Base-by-base conservation (phyloP, 2,329 filamentous ascomycete genomes). In the Thielaviopsis ethacetica region DNA sequence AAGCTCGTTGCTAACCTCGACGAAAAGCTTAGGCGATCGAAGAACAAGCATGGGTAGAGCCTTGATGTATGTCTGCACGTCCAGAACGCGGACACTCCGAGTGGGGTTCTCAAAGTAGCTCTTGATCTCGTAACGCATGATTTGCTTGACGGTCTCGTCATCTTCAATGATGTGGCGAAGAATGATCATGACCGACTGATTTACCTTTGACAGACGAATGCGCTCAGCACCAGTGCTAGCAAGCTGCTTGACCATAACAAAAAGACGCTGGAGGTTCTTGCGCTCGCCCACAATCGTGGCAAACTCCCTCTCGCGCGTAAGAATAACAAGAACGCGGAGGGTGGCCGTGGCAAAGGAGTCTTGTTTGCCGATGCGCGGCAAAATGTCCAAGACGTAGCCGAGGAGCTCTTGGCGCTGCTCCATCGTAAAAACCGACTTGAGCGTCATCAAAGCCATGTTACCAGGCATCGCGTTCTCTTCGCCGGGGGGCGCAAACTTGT, bases 131-230 rank as follows among this genome's bases (percentile, higher is more conserved):
- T 84, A 86, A 56, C 85, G 81, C 86, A 98, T 96, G 62, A 95
- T 84, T 68, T 96, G 88, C 64, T 87, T 88, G 62, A 97, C 79
- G 1, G 86, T 93, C 19, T 90, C 85, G 55, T 95, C 89, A 66
- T 98, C 94, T 71, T 98, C 93, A 58, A 97, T 82, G 63, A 98
- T 85, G 67, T 98, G 93, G 49, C 94, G 84, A 51, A 98, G 74
- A 57, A 96, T 85, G 13, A 91, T 80, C 79, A 97, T 85, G 65
- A 95, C 85, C 60, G 85, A 79, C 22, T 75, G 70, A 2, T 75
- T 73, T 47, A 81, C 71, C 57, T 73, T 74, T 1, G 73, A 75
- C 49, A 78, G 75, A 62, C 73, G 76, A 10, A 98, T 78, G 58
- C 85, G 84, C 58, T 86, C 81, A 30, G 89, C 87, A 6, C 87